Evolutionary conservation across 352 stramenopile species (phyloP).

Genomic region (Pythium folliculosum): DNA sequence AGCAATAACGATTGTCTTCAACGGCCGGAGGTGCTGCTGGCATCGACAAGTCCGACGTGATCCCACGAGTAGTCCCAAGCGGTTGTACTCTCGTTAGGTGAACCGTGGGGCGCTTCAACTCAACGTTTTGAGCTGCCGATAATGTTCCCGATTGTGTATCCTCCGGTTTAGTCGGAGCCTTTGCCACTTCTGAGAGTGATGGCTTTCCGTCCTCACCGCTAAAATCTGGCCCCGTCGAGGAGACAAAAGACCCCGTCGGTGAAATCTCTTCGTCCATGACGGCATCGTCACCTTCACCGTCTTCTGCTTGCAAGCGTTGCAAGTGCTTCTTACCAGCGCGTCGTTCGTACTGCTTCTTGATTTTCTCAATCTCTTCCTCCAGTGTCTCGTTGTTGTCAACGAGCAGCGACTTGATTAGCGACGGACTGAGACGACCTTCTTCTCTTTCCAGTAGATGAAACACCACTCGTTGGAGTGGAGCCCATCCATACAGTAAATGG

Average conservation of each 20-base stretch:
- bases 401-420: slow-evolving; percentile 43
- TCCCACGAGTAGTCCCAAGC: neutral
- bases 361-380: slow-evolving; percentile 72
- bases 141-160: neutral
- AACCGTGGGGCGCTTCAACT: neutral
- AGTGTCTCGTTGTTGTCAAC: slow-evolving; percentile 46
- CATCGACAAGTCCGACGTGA: neutral
- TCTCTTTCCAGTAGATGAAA: slow-evolving; percentile 58
- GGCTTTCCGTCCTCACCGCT: neutral
- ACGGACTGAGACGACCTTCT: slow-evolving; percentile 31
- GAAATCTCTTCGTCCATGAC: slow-evolving; percentile 18
- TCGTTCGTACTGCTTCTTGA: slow-evolving; percentile 78
- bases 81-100: slow-evolving; percentile 6
- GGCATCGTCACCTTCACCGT: slow-evolving; percentile 21
- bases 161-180: neutral
- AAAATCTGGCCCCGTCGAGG: slow-evolving; percentile 7
- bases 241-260: slow-evolving; percentile 15
- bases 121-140: neutral
- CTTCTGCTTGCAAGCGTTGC: slow-evolving; percentile 36
- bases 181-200: neutral
- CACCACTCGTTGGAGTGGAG: slow-evolving; percentile 63
- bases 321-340: slow-evolving; percentile 62
- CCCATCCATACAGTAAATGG: slow-evolving; percentile 77
- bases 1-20: slow-evolving; percentile 74
- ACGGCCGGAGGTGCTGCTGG: slow-evolving; percentile 18